Evolutionary conservation across 1,284 basidiomycete species (phyloP), one percentile per base, ranked within the genome.

Genomic region (Laetiporus sulphureus): DNA sequence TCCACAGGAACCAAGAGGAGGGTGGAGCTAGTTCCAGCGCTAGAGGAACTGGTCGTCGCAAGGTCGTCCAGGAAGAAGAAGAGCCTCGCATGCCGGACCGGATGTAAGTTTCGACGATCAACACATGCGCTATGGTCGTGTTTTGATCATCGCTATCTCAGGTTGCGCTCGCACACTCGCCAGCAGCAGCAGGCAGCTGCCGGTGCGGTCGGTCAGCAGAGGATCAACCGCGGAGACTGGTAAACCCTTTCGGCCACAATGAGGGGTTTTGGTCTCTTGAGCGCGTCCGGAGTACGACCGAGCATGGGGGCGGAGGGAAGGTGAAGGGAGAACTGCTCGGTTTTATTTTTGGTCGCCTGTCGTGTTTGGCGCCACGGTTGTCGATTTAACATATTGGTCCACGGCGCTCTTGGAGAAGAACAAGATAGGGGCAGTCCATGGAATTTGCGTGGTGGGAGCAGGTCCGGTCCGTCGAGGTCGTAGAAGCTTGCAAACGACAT

Each of bases 111-210:
- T n/a, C n/a, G n/a, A 19, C 40, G 47, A 36, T 42, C 52, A 44
- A 43, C 48, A 38, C 45, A 34, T 46, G 54, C 54, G 55, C 56
- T 36, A 42, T 57, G 51, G 54, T 45, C 45, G 51, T 42, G 47
- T 50, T 51, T n/a, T n/a, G 56, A 41, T 54, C 25, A 41, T 36
- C 32, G 29, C 27, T 22, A 35, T 43, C 41, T 32, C 54, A 87
- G 85, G 82, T 78, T 88, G 55, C 83, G 85, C 55, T 88, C 85
- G 47, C 84, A 88, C 68, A 87, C 84, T 50, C 82, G 83, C 57
- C 85, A 86, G 67, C 79, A 87, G 61, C 75, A 77, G 57, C 61
- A 56, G 29, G 56, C 52, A 20, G 54, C 48, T 41, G 63, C 69
- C 46, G 80, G 73, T 51, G 72, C 77, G 43, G 73, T 76, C 45